Conservation (phyloP, 345 rosid genomes). For the Citrus medica region DNA sequence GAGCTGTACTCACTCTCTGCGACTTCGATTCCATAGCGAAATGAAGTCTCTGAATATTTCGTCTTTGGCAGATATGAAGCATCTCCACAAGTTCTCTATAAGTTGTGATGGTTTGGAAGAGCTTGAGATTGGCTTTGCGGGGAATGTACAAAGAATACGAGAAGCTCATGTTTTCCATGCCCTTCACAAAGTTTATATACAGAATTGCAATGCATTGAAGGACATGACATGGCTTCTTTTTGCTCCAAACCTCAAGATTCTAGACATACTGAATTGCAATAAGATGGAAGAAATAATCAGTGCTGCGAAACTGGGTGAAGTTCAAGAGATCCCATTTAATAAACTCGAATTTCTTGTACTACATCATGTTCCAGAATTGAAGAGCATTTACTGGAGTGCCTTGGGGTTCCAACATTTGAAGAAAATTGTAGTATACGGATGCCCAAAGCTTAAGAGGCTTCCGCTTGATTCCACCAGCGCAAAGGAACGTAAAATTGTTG, state of each 20-base stretch:
- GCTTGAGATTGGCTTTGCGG: not conserved
- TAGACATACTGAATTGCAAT: not conserved
- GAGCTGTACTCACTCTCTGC: not conserved
- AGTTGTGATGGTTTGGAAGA: not conserved
- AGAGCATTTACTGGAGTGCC: slow-evolving; percentile 13
- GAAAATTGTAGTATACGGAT: not conserved
- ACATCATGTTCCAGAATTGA: not conserved
- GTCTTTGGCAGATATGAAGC: not conserved
- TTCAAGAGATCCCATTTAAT: slow-evolving; percentile 7
- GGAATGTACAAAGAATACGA: not conserved
- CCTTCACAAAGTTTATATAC: not conserved
- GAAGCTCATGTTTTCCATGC: not conserved
- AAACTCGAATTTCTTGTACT: slow-evolving; percentile 10
- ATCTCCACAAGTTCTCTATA: not conserved
- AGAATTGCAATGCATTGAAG: not conserved
- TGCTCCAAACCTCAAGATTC: slow-evolving; percentile 12
- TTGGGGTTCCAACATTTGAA: slow-evolving; percentile 10
- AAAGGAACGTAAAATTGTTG: slow-evolving; percentile 4
- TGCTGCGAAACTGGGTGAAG: not conserved
- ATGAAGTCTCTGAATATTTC: not conserved
- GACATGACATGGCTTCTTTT: slow-evolving; percentile 22
- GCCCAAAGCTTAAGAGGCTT: slow-evolving; percentile 23
- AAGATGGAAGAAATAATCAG: slow-evolving; percentile 21
- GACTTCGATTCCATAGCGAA: not conserved
- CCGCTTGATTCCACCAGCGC: slow-evolving; percentile 20